These are phyloP conservation scores for Alopecurus myosuroides DNA, from an alignment of 176 grass and related monocot genomes.

Conservation along the genomic window DNA sequence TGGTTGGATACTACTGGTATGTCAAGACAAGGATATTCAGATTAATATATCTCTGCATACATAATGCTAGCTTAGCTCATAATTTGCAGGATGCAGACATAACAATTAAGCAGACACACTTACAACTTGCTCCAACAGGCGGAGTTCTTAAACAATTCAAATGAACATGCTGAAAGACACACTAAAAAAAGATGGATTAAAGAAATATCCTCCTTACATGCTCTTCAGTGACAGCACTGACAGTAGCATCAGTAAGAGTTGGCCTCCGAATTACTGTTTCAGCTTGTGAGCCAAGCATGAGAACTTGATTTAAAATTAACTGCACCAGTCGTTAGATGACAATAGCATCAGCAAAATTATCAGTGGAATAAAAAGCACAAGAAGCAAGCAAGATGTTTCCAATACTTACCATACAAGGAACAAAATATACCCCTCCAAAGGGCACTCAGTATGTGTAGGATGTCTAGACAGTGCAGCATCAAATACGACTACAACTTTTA, in stretches of 20 bases:
- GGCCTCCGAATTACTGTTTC: constrained; percentile 81
- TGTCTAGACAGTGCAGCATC: constrained; percentile 69
- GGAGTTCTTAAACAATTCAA: no score
- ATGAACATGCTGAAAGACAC: no score
- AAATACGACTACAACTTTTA: constrained; percentile 97
- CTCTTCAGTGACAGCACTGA: constrained; percentile 83
- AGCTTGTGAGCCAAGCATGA: constrained; percentile 76
- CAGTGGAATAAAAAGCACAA: not conserved
- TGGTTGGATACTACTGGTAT: no score
- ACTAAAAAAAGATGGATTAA: not conserved
- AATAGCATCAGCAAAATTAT: constrained; percentile 5
- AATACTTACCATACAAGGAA: no score
- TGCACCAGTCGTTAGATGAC: constrained; percentile 27
- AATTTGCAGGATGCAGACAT: no score
- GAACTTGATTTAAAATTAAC: constrained; percentile 73
- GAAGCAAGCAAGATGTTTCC: not conserved
- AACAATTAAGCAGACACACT: no score
- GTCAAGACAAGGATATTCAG: no score
- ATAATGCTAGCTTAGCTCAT: no score
- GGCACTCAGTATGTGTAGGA: constrained; percentile 63
- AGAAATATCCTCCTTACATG: constrained; percentile 53
- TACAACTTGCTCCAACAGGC: no score
- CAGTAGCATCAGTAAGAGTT: constrained; percentile 46
- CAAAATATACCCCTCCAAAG: no score
- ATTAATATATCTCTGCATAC: no score